Evolutionary conservation across 1,284 basidiomycete species (phyloP), one percentile per base, ranked within the genome.

Genomic region (Tylopilus sp.): DNA sequence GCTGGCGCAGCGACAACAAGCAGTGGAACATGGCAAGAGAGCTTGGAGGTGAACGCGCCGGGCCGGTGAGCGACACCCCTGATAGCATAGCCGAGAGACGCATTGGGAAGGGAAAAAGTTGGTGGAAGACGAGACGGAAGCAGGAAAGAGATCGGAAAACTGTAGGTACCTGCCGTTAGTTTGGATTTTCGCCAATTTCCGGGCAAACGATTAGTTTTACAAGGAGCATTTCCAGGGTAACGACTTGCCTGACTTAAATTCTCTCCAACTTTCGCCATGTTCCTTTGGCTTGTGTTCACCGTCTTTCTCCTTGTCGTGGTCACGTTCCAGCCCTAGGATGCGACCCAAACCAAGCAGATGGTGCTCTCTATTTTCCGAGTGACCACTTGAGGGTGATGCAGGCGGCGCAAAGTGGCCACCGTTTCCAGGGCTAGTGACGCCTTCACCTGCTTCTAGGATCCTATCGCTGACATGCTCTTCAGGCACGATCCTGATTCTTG

Each of bases 61-160:
- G 90, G 89, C 1, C 95, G 84, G 55, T 92, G 86, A 0, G 92
- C 93, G 18, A 78, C 80, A 5, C 90, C 94, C 60, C 86, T 89
- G 16, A 99, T 78, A 37, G 74, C 73, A 81, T 97, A 98, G 2
- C 68, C 63, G 11, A 97, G 87, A 6, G 80, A 79, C 9, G 93
- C 95, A 62, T 83, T 90, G 49, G 89, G 83, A 55, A 87, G 86
- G 46, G 80, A 76, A 49, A 98, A 75, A 0, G 85, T 86, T 0
- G 96, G 92, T 6, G 95, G 94, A 11, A 90, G 78, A 53, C 82
- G 77, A 3, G 83, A 74, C 0, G 95, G 93, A 42, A 99, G 83
- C 3, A 87, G 74, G 66, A 98, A 92, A 9, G 91, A 92, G 57
- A 99, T 90, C 0, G 95, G 95, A 65, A 93, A 99, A 34, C 90